Evolutionary conservation across 202 grass and related monocot species (phyloP).

Genomic region (Digitaria exilis): DNA sequence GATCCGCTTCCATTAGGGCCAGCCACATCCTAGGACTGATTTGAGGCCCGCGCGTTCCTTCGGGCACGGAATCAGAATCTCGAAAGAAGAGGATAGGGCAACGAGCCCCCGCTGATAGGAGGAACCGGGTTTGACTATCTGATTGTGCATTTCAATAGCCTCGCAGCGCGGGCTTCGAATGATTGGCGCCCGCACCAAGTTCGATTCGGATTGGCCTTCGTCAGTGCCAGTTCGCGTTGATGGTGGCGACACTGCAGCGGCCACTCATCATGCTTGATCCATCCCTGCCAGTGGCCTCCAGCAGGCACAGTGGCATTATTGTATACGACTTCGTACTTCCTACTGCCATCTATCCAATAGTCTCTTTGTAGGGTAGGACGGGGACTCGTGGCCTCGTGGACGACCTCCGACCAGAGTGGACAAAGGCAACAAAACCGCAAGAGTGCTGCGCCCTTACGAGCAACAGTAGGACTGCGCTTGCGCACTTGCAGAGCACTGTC

Average conservation of each 20-base stretch:
- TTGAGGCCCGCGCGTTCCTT: background rate
- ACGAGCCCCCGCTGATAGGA: slow-evolving; percentile 22
- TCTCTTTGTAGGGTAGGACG: background rate
- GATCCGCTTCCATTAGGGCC: slow-evolving; percentile 22
- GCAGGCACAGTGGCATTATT: slow-evolving; percentile 4
- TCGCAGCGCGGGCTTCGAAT: slow-evolving; percentile 24
- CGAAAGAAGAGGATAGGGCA: background rate
- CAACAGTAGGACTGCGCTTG: background rate
- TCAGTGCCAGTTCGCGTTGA: background rate
- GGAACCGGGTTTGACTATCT: slow-evolving; percentile 40
- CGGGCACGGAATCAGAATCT: slow-evolving; percentile 42
- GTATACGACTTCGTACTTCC: slow-evolving; percentile 23
- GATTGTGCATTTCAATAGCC: slow-evolving; percentile 19
- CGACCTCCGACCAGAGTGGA: slow-evolving; percentile 8
- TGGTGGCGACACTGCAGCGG: slow-evolving; percentile 31
- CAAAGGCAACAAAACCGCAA: background rate
- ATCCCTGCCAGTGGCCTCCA: slow-evolving; percentile 16
- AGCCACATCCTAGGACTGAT: slow-evolving; percentile 16
- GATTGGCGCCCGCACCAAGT: slow-evolving; percentile 41
- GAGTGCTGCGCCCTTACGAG: background rate
- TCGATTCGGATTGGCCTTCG: slow-evolving; percentile 6
- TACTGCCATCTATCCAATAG: slow-evolving; percentile 13
- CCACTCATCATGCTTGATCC: background rate
- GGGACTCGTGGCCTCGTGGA: too few relatives aligned
- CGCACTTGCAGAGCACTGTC: background rate